Evolutionary conservation across 2,329 filamentous ascomycete genomes (phyloP).

Genomic region (Aureobasidium sp.): DNA sequence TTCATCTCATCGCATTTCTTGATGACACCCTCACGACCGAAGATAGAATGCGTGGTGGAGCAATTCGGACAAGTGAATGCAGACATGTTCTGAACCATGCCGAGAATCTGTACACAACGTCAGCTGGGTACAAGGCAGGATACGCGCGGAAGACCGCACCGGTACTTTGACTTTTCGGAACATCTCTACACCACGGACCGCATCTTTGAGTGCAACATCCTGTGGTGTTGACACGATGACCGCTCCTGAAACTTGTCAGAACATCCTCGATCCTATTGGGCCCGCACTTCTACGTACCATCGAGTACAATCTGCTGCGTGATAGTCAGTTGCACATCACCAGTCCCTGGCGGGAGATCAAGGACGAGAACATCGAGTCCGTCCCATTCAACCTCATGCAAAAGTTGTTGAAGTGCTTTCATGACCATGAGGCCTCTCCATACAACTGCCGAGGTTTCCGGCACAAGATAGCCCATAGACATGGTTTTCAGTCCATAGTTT

Average conservation of each 20-base stretch:
- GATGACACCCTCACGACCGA: slow-evolving; percentile 44
- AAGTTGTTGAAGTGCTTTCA: slow-evolving; percentile 92
- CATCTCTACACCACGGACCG: slow-evolving; percentile 85
- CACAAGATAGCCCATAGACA: slow-evolving; percentile 97
- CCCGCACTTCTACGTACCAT: slow-evolving; percentile 48
- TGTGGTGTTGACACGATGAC: slow-evolving; percentile 92
- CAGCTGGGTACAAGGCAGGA: neutral
- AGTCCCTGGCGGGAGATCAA: slow-evolving; percentile 90
- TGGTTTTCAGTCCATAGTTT: slow-evolving; percentile 93
- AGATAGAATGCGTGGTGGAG: slow-evolving; percentile 30
- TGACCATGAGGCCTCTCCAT: slow-evolving; percentile 95
- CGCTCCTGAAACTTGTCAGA: slow-evolving; percentile 48
- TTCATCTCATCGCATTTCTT: slow-evolving; percentile 64
- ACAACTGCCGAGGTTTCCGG: slow-evolving; percentile 75
- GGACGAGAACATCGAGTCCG: slow-evolving; percentile 75
- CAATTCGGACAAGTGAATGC: slow-evolving; percentile 68
- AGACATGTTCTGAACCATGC: slow-evolving; percentile 89
- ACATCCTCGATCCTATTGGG: neutral
- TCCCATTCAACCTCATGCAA: slow-evolving; percentile 95
- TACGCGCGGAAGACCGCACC: slow-evolving; percentile 26
- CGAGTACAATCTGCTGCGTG: slow-evolving; percentile 83
- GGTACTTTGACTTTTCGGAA: slow-evolving; percentile 79
- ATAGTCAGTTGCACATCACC: slow-evolving; percentile 97
- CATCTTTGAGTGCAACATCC: slow-evolving; percentile 85
- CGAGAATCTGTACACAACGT: slow-evolving; percentile 49